These are phyloP conservation scores for Dothiorella sarmentorum DNA, from an alignment of 2,329 filamentous ascomycete species.

Conservation along the genomic window DNA sequence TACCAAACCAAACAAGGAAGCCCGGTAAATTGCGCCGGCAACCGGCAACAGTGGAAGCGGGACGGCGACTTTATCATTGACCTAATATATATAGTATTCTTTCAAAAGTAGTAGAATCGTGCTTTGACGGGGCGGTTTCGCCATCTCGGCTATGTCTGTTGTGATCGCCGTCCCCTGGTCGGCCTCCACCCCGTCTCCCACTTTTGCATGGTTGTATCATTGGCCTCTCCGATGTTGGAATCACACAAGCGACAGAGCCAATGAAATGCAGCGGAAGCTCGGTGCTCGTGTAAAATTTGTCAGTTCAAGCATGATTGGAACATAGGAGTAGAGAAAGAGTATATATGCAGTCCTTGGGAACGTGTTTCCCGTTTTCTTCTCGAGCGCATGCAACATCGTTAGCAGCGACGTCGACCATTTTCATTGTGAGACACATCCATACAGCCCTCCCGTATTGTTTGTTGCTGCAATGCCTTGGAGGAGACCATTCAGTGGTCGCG, in stretches of 20 bases:
- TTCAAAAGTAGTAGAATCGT: too few species aligned
- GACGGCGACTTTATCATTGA: too few species aligned
- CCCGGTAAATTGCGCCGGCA: too few species aligned
- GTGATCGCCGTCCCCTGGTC: conserved; percentile 1
- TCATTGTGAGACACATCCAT: neutral
- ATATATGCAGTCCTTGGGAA: neutral
- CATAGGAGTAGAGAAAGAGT: neutral
- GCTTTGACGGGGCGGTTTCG: conserved; percentile 1
- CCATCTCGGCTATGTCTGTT: conserved; percentile 4
- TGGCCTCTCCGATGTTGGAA: neutral
- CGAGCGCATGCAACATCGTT: neutral
- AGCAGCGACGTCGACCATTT: neutral
- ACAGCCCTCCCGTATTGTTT: neutral
- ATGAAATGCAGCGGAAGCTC: neutral
- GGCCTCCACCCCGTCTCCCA: neutral
- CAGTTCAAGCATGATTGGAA: neutral
- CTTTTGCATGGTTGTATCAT: conserved; percentile 10
- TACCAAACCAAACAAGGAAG: too few species aligned
- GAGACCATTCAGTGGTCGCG: neutral
- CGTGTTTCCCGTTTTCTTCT: neutral
- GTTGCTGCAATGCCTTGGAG: neutral
- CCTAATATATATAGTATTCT: too few species aligned
- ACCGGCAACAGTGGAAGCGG: too few species aligned
- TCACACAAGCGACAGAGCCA: neutral
- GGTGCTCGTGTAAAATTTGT: neutral